A percentile compares a stretch with the other conserved stretches of the same genome.
Evolutionary conservation across 768 basidiomycete genomes (phyloP).

Genomic region (Termitomyces sp.): DNA sequence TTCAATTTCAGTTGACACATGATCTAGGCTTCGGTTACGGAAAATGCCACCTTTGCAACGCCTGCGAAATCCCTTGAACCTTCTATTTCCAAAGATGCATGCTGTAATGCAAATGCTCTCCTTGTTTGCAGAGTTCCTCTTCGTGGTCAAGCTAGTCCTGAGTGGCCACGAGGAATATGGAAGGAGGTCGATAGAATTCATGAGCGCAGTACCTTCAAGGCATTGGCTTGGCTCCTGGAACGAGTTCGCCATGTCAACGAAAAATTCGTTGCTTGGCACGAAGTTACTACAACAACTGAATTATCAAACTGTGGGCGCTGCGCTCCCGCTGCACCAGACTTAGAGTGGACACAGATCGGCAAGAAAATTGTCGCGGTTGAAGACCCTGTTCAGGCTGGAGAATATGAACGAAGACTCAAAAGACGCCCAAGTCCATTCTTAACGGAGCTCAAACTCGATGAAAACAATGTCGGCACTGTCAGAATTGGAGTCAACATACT

Average conservation of each 20-base stretch:
- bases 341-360: constrained; percentile 65
- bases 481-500: constrained; percentile 86
- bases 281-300: constrained; percentile 36
- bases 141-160: constrained; percentile 58
- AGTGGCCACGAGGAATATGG: constrained; percentile 78
- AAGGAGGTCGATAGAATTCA: constrained; percentile 81
- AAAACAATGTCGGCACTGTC: constrained; percentile 59
- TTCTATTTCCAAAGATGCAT: constrained; percentile 52
- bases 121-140: constrained; percentile 75
- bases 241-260: constrained; percentile 73
- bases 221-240: constrained; percentile 84
- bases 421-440: constrained; percentile 81
- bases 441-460: constrained; percentile 69
- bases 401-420: constrained; percentile 86
- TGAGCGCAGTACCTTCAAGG: constrained; percentile 75
- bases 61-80: constrained; percentile 52
- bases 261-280: constrained; percentile 63
- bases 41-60: constrained; percentile 59
- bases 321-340: constrained; percentile 69
- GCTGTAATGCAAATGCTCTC: constrained; percentile 70
- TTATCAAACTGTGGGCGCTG: constrained; percentile 68
- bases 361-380: constrained; percentile 70
- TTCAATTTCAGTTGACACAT: not conserved
- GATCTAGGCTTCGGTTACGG: constrained; percentile 43
- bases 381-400: constrained; percentile 80